Evolutionary conservation across 352 stramenopile genomes (phyloP), one percentile per base, ranked within the genome.

Genomic region (Thraustochytrium sp.): DNA sequence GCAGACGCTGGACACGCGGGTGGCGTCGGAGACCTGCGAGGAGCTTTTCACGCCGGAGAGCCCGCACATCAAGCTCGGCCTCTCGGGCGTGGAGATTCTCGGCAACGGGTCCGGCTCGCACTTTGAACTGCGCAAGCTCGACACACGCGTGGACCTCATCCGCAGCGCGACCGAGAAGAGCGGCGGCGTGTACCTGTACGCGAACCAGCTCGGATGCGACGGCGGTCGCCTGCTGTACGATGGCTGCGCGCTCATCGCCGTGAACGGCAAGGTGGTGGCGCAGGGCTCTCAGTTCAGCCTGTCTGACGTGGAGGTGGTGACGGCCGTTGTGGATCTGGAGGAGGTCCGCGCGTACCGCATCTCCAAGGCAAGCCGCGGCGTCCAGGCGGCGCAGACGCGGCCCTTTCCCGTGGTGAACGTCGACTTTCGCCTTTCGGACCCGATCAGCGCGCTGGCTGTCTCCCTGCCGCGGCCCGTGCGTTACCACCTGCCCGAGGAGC

Each of bases 141-240:
- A 98, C 86, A 88, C 93, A 76, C 91, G 94, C 42, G 91, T 98
- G 82, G 92, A 96, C 51, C 86, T 97, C 31, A 97, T 98, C 59
- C 89, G 91, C 40, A 91, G 89, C 40, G 94, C 94, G 9, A 97
- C 93, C 3, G 90, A 89, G 38, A 99, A 98, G 88, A 96, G 94
- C 87, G 97, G 97, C 23, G 97, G 97, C n/a, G 90, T 99, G 37
- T 99, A 99, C 87, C 84, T 99, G 23, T 99, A 99, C 86, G 90
- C 95, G 23, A 99, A 99, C 85, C 93, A 97, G 87, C 91, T 97
- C 34, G 97, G 97, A 26, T 99, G 96, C 82, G 97, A 99, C 84
- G 97, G 97, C 38, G 94, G 94, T 0, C 93, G 96, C 36, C 83
- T 98, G 0, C 99, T 99, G 87, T 99, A 95, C 87, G 97, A 99